A percentile compares a stretch with the other conserved stretches of the same genome.
These are phyloP conservation scores for Paralagenidium karlingii DNA, from an alignment of 352 stramenopile species.

Conservation along the genomic window DNA sequence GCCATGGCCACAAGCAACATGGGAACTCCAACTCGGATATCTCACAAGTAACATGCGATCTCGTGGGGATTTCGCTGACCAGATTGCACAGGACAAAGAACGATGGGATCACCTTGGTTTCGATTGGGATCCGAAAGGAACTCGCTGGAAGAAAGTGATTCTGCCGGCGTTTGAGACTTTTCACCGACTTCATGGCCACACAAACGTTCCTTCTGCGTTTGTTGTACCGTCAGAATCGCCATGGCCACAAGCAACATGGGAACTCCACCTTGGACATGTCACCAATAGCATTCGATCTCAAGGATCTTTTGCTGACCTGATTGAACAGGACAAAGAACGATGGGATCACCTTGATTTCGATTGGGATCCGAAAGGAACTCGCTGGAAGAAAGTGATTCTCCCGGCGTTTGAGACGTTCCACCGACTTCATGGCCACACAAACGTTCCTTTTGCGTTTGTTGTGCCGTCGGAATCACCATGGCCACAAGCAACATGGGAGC, in stretches of 20 bases:
- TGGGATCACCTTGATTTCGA: conserved; percentile 45
- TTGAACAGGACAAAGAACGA: conserved; percentile 15
- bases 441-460: conserved; percentile 36
- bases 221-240: conserved; percentile 20
- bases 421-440: conserved; percentile 9
- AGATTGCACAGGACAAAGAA: no score
- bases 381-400: conserved; percentile 52
- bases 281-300: conserved; percentile 53
- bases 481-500: conserved; percentile 19
- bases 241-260: conserved; percentile 30
- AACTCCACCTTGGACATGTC: conserved; percentile 50
- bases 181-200: conserved; percentile 38
- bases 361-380: conserved; percentile 37
- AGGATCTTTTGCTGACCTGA: conserved; percentile 38
- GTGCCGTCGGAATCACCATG: conserved; percentile 35
- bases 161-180: conserved; percentile 42
- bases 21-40: conserved; percentile 84
- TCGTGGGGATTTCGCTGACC: no score
- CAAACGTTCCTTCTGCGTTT: conserved; percentile 47
- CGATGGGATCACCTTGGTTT: no score
- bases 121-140: no score
- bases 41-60: conserved; percentile 23
- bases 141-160: conserved; percentile 47
- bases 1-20: conserved; percentile 75
- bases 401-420: conserved; percentile 78